Evolutionary conservation across 768 basidiomycete species (phyloP).

Genomic region (Mycena rebaudengoi): DNA sequence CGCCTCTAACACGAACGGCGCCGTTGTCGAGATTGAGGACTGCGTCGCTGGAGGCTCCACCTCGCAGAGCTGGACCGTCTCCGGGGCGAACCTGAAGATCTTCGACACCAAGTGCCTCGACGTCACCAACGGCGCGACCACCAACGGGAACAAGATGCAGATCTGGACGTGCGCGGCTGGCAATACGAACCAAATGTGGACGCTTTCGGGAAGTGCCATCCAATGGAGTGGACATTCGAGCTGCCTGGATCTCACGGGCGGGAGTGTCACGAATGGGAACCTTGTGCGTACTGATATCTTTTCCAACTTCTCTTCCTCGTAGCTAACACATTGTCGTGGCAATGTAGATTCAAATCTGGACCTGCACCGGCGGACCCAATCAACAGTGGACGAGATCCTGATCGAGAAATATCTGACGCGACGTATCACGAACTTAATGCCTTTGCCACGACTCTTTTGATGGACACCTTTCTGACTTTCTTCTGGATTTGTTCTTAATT

Average conservation of each 20-base stretch:
- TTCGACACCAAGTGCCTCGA: constrained; percentile 31
- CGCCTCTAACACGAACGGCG: constrained; percentile 33
- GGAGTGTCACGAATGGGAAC: constrained; percentile 9
- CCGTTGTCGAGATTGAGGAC: too few relatives aligned
- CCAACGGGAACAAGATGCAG: constrained; percentile 32
- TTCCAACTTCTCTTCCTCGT: neutral
- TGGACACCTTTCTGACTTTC: too few relatives aligned
- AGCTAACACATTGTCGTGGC: neutral
- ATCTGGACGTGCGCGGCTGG: constrained; percentile 31
- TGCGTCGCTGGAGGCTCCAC: too few relatives aligned
- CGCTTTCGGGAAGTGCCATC: constrained; percentile 10
- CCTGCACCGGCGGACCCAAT: constrained; percentile 8
- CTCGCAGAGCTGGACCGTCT: too few relatives aligned
- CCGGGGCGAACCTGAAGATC: constrained; percentile 23
- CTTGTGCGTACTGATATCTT: neutral
- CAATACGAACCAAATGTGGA: constrained; percentile 29
- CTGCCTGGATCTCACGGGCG: constrained; percentile 16
- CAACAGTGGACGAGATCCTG: constrained; percentile 8
- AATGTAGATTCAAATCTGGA: constrained; percentile 15
- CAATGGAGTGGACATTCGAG: constrained; percentile 1
- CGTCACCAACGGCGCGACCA: constrained; percentile 27
- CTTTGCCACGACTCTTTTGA: too few relatives aligned
- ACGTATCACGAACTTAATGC: too few relatives aligned
- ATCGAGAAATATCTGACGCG: too few relatives aligned
- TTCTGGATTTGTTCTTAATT: too few relatives aligned